Base-by-base conservation (phyloP, 2,329 filamentous ascomycete genomes). In the Blastomyces parvus region DNA sequence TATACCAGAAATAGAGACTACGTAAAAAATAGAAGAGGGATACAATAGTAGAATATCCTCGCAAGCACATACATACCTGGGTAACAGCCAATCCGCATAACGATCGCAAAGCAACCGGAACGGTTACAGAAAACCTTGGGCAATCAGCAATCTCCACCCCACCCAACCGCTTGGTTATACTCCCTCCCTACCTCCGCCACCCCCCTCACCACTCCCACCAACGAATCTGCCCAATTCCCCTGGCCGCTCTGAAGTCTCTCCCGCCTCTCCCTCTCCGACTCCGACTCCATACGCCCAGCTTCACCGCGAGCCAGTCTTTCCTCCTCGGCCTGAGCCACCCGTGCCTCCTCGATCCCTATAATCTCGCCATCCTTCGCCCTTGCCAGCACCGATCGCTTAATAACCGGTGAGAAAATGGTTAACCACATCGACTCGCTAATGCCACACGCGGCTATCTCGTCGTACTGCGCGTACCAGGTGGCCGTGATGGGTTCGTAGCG, bases 141-240 rank as follows among this genome's bases (percentile, higher is more conserved):
- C 42, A n/a, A 38, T 53, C 46, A 63, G 69, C 33, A 56, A 70
- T 65, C 67, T 66, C 57, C 67, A 64, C 65, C 65, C 70, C 53
- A 66, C 59, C 63, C 68, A 66, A 48, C 64, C 67, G 60, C 68
- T 19, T 67, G 69, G 30, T 69, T 67, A 66, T 75, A 76, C 63
- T 73, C 75, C 68, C 74, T 80, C 72, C 76, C 79, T 70, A 77
- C 79, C 25, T 78, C 77, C 84, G 86, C 88, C 66, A 88, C 88
- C 0, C 86, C 86, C 71, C 85, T 88, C 6, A 85, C 86, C 69
- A 88, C 88, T 67, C 83, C 87, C 14, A 88, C 83, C 60, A 87
- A 70, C 61, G 88, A 83, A 77, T 88, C 86, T 65, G 86, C 80
- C 1, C 85, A 70, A 71, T 62, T 65, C 69, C 44, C 63, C 61